Evolutionary conservation across 1,284 basidiomycete species (phyloP).

Genomic region (Amylostereum chailletii): DNA sequence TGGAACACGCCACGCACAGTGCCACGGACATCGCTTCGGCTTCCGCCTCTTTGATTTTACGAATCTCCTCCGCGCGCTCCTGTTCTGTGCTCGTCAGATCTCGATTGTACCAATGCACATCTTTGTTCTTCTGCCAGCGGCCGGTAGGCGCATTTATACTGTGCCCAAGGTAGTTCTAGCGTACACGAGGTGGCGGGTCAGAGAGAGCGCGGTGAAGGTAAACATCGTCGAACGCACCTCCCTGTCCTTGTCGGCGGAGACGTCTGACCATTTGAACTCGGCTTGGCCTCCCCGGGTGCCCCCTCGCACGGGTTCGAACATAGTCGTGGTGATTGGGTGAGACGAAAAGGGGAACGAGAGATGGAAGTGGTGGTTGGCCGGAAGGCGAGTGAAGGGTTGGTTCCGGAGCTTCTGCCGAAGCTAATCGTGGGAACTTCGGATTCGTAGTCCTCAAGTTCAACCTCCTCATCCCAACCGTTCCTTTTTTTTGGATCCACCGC

Average conservation of each 20-base stretch:
- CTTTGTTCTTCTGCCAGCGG: conserved; percentile 93
- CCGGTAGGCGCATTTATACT: conserved; percentile 90
- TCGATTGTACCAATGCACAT: conserved; percentile 87
- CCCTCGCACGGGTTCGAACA: conserved; percentile 78
- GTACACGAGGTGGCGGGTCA: background rate
- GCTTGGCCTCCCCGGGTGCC: conserved; percentile 85
- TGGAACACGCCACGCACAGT: conserved; percentile 38
- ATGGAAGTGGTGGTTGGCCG: background rate
- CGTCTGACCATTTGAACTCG: conserved; percentile 89
- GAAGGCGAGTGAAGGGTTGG: background rate
- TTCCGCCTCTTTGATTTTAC: conserved; percentile 76
- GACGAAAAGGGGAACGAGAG: background rate
- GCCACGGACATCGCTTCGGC: conserved; percentile 79
- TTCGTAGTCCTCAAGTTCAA: too few relatives aligned
- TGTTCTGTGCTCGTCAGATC: conserved; percentile 37
- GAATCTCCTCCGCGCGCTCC: conserved; percentile 63
- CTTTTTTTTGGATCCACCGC: too few relatives aligned
- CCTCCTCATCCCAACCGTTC: too few relatives aligned
- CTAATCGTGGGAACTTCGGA: too few relatives aligned
- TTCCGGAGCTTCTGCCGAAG: background rate
- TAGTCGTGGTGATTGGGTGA: conserved; percentile 17
- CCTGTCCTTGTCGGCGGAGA: conserved; percentile 84
- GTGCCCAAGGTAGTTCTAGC: conserved; percentile 82
- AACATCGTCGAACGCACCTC: conserved; percentile 43
- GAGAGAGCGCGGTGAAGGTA: background rate